These are phyloP conservation scores for Tolypocladium endophyticum DNA, from an alignment of 2,329 filamentous ascomycete genomes.

Conservation along the genomic window DNA sequence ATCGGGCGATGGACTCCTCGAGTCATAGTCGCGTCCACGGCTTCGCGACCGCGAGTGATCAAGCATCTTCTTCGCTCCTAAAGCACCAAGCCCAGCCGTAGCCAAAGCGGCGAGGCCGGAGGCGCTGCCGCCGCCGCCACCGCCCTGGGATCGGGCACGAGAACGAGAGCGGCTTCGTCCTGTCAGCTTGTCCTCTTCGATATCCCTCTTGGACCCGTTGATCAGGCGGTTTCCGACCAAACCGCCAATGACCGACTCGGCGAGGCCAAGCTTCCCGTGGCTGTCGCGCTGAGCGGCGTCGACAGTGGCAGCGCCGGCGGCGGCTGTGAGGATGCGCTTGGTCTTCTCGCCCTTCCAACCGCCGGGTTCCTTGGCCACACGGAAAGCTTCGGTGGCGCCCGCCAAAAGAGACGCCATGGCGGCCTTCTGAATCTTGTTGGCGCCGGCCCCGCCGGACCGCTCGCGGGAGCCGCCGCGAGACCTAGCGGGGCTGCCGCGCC, in stretches of 20 bases:
- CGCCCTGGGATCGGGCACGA: slow-evolving; percentile 45
- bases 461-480: slow-evolving; percentile 45
- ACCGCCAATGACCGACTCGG: slow-evolving; percentile 82
- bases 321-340: slow-evolving; percentile 82
- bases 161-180: slow-evolving; percentile 63
- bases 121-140: slow-evolving; percentile 30
- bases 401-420: slow-evolving; percentile 85
- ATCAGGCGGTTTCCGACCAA: slow-evolving; percentile 76
- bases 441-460: slow-evolving; percentile 33
- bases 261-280: slow-evolving; percentile 72
- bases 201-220: slow-evolving; percentile 64
- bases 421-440: slow-evolving; percentile 66
- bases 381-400: slow-evolving; percentile 85
- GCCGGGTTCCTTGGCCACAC: slow-evolving; percentile 78
- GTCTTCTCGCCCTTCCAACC: slow-evolving; percentile 87
- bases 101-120: slow-evolving; percentile 51
- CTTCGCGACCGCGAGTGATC: slow-evolving; percentile 43
- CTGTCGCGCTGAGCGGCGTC: slow-evolving; percentile 65
- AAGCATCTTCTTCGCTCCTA: slow-evolving; percentile 51
- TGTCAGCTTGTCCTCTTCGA: slow-evolving; percentile 47
- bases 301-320: slow-evolving; percentile 74
- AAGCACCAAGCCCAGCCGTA: slow-evolving; percentile 49
- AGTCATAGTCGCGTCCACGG: slow-evolving; percentile 36
- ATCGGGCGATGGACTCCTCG: slow-evolving; percentile 31
- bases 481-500: slow-evolving; percentile 32